Evolutionary conservation across 192 early-diverging fungal genomes (phyloP).

Genomic region (Mortierella claussenii): DNA sequence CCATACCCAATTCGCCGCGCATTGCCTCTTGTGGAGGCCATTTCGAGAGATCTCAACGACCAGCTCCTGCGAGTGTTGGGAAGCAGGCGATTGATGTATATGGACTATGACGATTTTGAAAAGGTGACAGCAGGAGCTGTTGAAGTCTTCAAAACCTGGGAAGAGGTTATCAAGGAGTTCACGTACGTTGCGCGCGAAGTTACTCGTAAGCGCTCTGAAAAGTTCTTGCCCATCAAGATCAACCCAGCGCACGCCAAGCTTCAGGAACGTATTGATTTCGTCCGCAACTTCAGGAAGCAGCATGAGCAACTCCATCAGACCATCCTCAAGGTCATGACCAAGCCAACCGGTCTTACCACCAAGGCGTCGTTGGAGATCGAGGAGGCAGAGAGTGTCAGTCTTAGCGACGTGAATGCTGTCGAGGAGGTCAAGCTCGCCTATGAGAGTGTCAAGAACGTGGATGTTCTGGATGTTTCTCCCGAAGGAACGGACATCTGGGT

Average conservation of each 20-base stretch:
- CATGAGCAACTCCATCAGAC: constrained; percentile 99
- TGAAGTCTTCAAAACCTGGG: constrained; percentile 93
- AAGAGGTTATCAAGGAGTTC: constrained; percentile 95
- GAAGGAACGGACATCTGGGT: constrained; percentile 97
- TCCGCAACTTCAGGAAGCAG: constrained; percentile 92
- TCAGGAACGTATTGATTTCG: constrained; percentile 92
- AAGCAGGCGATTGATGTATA: constrained; percentile 91
- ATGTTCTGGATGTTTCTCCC: constrained; percentile 92
- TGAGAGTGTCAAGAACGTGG: constrained; percentile 91
- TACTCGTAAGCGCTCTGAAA: constrained; percentile 90
- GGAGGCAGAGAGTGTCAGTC: constrained; percentile 60
- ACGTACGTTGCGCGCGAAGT: constrained; percentile 94
- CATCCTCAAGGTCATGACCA: constrained; percentile 92
- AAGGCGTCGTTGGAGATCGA: constrained; percentile 56
- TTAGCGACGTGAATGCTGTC: constrained; percentile 79
- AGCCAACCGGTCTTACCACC: constrained; percentile 54
- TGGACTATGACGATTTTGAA: constrained; percentile 94
- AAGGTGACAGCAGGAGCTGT: constrained; percentile 83
- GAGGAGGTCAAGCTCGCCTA: constrained; percentile 93
- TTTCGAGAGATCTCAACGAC: constrained; percentile 95
- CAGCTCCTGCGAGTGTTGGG: constrained; percentile 90
- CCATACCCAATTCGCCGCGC: constrained; percentile 93
- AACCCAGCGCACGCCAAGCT: constrained; percentile 89
- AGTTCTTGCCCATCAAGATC: constrained; percentile 97
- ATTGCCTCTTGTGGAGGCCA: constrained; percentile 92